A percentile compares a stretch with the other conserved stretches of the same genome.
Conservation (phyloP, 176 grass and related monocot genomes). For the Phragmites australis region DNA sequence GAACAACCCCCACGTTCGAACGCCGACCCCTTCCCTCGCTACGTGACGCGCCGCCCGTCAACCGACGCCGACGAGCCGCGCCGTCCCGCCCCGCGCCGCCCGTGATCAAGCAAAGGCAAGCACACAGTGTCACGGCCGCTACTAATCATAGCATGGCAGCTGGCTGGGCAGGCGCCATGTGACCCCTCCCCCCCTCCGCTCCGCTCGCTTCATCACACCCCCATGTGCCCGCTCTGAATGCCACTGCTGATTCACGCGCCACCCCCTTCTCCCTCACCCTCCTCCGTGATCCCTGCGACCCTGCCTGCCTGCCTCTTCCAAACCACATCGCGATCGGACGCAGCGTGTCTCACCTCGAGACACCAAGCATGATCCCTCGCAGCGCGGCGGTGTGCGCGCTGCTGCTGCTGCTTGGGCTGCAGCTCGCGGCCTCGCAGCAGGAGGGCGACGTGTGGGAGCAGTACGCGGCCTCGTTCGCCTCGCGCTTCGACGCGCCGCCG, state of each 20-base stretch:
- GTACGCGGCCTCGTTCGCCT: conserved; percentile 17
- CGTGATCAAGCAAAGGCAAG: not conserved
- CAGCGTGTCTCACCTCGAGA: not conserved
- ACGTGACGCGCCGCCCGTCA: conserved; percentile 22
- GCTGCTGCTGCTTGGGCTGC: not conserved
- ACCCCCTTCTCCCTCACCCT: not conserved
- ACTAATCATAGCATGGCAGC: not conserved
- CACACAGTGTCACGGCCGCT: not conserved
- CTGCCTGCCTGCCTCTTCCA: not conserved
- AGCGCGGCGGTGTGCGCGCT: not conserved
- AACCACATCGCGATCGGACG: not conserved
- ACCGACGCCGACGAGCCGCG: not conserved
- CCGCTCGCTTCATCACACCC: not conserved
- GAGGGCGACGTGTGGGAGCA: conserved; percentile 29
- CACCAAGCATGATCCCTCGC: conserved; percentile 14
- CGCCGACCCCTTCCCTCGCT: not conserved
- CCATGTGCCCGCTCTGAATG: conserved; percentile 51
- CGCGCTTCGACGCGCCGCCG: conserved; percentile 53
- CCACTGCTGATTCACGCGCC: conserved; percentile 19
- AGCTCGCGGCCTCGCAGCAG: conserved; percentile 13
- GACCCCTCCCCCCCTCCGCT: not conserved
- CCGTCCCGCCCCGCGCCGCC: not conserved
- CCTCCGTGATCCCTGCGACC: not conserved
- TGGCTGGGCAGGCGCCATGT: not conserved
- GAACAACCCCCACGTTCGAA: not conserved